Base-by-base conservation (phyloP, 352 stramenopile genomes). In the Pythium aquatile region DNA sequence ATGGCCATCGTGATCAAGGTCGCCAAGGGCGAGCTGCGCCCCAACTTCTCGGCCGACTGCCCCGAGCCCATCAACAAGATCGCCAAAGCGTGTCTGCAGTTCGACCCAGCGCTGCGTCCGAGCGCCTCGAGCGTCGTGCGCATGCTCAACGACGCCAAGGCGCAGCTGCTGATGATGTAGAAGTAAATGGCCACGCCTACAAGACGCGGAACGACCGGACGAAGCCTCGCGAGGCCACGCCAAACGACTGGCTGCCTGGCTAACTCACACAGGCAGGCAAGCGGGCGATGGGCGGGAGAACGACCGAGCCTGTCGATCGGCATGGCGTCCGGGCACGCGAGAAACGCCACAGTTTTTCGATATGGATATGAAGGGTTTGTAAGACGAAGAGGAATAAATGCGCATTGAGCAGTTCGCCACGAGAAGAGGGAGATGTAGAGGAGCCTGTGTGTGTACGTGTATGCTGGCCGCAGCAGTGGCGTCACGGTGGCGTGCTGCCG, bases 1-100 rank as follows among this genome's bases (percentile, higher is more conserved):
- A 92, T 94, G 82, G 85, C 83, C 59, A 88, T 94, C 64, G 83
- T 94, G 35, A 69, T 78, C 71, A 88, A 84, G 70, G 84, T 94
- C 30, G 85, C 86, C 47, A 91, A 91, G 74, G 84, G 77, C 52
- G 84, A 93, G 74, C 67, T 95, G 42, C 77, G 82, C 55, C 87
- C 87, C 70, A 89, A 78, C 55, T 94, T 95, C 58, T 76, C 60
- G 24, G 42, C 58, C 20, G 58, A 73, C 52, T 90, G 79, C 39
- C 69, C 58, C 16, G 56, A 70, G 24, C 57, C 42, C 14, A 81
- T 81, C 56, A 67, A 70, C 55, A 64, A 75, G 62, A 93, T 95
- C 63, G 81, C 87, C 39, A 87, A 86, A 58, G 85, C 85, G 5
- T 95, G 87, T 63, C 73, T 95, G 69, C 85, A 94, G 67, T 93